Conservation (phyloP, 352 stramenopile genomes). For the Blastocystis sp. region DNA sequence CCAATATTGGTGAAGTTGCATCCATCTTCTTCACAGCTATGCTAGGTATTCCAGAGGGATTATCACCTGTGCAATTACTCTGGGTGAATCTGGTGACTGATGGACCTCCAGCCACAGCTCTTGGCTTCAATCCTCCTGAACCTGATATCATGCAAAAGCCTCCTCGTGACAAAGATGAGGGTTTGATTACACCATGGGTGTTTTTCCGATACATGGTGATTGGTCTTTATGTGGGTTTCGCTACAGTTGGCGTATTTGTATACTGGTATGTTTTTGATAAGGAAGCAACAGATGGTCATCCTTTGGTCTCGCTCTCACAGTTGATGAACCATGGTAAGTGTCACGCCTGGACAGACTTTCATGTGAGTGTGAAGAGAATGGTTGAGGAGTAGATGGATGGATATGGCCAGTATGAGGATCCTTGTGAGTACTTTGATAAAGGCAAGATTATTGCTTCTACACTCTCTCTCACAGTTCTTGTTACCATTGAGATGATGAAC, state of each 20-base stretch:
- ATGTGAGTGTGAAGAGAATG: neutral
- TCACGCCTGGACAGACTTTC: slow-evolving; percentile 3
- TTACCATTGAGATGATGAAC: slow-evolving; percentile 90
- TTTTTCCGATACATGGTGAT: slow-evolving; percentile 92
- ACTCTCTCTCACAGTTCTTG: slow-evolving; percentile 83
- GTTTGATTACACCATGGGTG: slow-evolving; percentile 93
- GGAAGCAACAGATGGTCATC: neutral
- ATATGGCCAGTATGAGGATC: neutral
- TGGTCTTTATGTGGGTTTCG: slow-evolving; percentile 78
- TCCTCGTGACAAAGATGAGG: slow-evolving; percentile 85
- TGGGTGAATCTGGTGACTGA: slow-evolving; percentile 99
- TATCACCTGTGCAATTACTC: slow-evolving; percentile 95
- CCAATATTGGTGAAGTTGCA: slow-evolving; percentile 96
- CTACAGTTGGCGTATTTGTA: slow-evolving; percentile 83
- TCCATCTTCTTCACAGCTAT: slow-evolving; percentile 93
- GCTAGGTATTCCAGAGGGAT: slow-evolving; percentile 86
- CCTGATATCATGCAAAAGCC: slow-evolving; percentile 91
- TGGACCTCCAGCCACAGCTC: slow-evolving; percentile 87
- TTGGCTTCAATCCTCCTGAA: slow-evolving; percentile 96
- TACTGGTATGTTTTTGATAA: slow-evolving; percentile 80
- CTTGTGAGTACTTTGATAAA: slow-evolving; percentile 80
- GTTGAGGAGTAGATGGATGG: neutral
- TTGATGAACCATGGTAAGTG: slow-evolving; percentile 17
- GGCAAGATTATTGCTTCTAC: slow-evolving; percentile 83
- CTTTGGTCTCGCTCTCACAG: neutral